These are phyloP conservation scores for Phaeosphaeria sp. DNA, from an alignment of 2,329 filamentous ascomycete genomes.

Conservation along the genomic window DNA sequence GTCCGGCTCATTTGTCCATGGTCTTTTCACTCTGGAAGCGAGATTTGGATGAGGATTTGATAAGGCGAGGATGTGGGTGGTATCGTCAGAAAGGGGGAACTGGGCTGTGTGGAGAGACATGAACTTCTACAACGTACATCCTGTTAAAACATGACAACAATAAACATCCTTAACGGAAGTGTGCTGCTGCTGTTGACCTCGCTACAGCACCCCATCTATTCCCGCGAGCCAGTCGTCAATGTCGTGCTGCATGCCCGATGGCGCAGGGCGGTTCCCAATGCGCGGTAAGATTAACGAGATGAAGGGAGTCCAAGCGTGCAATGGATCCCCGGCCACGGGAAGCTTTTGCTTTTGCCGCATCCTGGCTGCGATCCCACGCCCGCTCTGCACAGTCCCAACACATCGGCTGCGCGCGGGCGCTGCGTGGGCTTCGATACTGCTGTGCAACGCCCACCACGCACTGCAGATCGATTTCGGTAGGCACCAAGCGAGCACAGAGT, in stretches of 20 bases:
- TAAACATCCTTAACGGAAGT: no score
- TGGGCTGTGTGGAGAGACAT: not conserved
- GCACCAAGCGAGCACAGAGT: slow-evolving; percentile 10
- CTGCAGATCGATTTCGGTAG: slow-evolving; percentile 16
- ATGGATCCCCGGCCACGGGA: not conserved
- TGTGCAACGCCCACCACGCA: slow-evolving; percentile 7
- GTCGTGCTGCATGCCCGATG: not conserved
- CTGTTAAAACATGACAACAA: no score
- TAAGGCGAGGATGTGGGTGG: not conserved
- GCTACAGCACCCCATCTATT: not conserved
- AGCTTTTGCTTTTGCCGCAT: slow-evolving; percentile 1
- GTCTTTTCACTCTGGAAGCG: not conserved
- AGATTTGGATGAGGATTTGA: not conserved
- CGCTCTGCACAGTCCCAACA: not conserved
- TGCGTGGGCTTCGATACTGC: not conserved
- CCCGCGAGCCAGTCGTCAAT: not conserved
- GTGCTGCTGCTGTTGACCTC: no score
- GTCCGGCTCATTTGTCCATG: not conserved
- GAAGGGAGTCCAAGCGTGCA: not conserved
- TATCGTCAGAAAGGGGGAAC: not conserved
- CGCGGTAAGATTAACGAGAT: slow-evolving; percentile 4
- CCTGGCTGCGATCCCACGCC: not conserved
- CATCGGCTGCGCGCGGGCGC: not conserved
- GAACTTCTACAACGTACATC: not conserved
- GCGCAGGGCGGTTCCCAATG: not conserved